These are phyloP conservation scores for Aspergillus brunneoviolaceus DNA, from an alignment of 2,329 filamentous ascomycete genomes.

Conservation along the genomic window DNA sequence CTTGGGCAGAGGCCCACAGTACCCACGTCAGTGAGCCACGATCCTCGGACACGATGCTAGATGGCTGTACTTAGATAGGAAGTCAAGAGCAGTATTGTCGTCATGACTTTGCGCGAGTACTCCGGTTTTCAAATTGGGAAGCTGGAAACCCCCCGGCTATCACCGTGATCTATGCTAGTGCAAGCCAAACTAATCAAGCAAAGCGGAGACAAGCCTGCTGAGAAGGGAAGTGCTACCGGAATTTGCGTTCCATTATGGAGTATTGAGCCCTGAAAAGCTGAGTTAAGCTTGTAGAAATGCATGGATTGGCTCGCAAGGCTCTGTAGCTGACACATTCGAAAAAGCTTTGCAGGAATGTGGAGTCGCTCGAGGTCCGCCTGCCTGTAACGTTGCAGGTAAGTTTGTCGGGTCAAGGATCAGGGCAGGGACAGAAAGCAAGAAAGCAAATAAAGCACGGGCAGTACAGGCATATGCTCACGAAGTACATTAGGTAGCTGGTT, in stretches of 20 bases:
- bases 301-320: neutral
- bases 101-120: slow-evolving; percentile 9
- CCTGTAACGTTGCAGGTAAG: slow-evolving; percentile 14
- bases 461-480: too few species aligned
- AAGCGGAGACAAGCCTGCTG: neutral
- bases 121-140: neutral
- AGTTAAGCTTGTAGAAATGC: neutral
- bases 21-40: slow-evolving; percentile 9
- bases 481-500: too few species aligned
- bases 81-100: slow-evolving; percentile 13
- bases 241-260: neutral
- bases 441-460: neutral
- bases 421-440: slow-evolving; percentile 3
- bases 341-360: slow-evolving; percentile 14
- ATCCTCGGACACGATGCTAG: slow-evolving; percentile 3
- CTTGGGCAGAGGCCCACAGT: slow-evolving; percentile 14
- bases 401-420: neutral
- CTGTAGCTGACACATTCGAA: neutral
- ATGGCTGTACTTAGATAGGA: neutral
- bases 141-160: neutral
- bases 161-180: neutral
- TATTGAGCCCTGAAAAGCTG: neutral
- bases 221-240: neutral
- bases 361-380: neutral
- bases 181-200: neutral